Conservation (phyloP, 495 filamentous ascomycete genomes). For the Penicillium atrosanguineum region DNA sequence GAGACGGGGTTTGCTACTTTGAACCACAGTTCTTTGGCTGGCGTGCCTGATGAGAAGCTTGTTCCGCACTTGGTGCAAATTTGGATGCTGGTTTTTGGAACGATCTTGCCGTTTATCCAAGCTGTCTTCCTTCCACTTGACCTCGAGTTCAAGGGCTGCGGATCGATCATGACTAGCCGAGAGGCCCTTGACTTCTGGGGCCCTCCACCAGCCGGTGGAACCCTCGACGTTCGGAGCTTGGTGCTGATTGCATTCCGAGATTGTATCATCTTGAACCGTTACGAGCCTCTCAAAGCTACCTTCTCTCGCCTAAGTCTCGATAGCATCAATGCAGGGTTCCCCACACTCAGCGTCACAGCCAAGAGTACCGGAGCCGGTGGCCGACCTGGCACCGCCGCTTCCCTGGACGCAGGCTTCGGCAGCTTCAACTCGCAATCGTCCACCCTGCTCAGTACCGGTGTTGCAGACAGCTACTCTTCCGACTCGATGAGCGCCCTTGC, state of each 20-base stretch:
- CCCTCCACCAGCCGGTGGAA: constrained; percentile 47
- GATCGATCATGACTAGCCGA: constrained; percentile 67
- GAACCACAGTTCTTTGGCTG: constrained; percentile 71
- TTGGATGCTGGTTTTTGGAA: constrained; percentile 89
- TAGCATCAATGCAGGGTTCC: constrained; percentile 61
- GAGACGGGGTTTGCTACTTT: constrained; percentile 79
- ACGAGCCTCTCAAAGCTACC: constrained; percentile 80
- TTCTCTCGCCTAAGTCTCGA: constrained; percentile 91
- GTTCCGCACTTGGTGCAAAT: constrained; percentile 86
- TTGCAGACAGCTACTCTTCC: constrained; percentile 48
- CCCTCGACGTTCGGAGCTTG: constrained; percentile 82
- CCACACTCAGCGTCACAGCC: constrained; percentile 44
- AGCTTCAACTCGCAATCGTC: constrained; percentile 75
- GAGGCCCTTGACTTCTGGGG: constrained; percentile 91
- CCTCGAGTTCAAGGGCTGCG: constrained; percentile 85
- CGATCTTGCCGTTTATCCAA: constrained; percentile 89
- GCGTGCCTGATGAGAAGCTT: constrained; percentile 75
- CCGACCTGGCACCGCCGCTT: constrained; percentile 68
- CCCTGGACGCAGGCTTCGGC: constrained; percentile 65
- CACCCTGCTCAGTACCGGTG: constrained; percentile 59
- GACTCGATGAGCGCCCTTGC: constrained; percentile 44
- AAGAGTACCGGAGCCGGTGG: constrained; percentile 46
- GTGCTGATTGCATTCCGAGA: constrained; percentile 90
- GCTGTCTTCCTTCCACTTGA: constrained; percentile 94
- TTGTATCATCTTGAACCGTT: constrained; percentile 77